Conservation (phyloP, 306 rosid genomes). For the Cucurbita pepo region DNA sequence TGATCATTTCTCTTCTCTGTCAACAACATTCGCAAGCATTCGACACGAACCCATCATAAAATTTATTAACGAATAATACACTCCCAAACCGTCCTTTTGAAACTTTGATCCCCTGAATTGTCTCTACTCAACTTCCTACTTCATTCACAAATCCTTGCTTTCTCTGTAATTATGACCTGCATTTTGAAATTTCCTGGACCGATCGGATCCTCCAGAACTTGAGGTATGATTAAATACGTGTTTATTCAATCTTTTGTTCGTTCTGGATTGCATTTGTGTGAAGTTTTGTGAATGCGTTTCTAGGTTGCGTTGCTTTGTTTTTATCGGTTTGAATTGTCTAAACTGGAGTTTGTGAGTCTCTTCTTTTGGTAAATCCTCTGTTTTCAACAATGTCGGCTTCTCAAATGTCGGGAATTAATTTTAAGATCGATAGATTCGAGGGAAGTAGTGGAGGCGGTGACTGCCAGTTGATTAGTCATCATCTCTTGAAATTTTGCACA, state of each 20-base stretch:
- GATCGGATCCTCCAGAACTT: not conserved
- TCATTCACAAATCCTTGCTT: not conserved
- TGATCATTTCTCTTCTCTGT: not conserved
- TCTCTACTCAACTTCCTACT: not conserved
- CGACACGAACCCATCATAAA: not conserved
- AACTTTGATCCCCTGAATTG: not conserved
- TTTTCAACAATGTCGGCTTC: constrained; percentile 1
- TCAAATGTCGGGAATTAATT: not conserved
- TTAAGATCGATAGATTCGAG: constrained; percentile 1
- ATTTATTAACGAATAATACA: not conserved
- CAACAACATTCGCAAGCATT: not conserved
- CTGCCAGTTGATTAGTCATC: not conserved
- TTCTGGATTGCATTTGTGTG: not conserved
- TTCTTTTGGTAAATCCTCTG: not conserved
- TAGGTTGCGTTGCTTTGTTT: not conserved
- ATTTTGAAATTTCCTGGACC: not conserved
- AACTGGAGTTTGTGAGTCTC: not conserved
- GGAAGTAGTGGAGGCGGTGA: not conserved
- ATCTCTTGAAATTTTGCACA: too few species aligned
- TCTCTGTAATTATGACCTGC: not conserved
- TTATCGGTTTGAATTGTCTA: not conserved
- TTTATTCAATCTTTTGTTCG: not conserved
- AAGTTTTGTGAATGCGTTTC: not conserved
- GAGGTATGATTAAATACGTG: not conserved
- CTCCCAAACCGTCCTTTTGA: not conserved